Evolutionary conservation across 1,284 basidiomycete species (phyloP).

Genomic region (Tilletia walkeri): DNA sequence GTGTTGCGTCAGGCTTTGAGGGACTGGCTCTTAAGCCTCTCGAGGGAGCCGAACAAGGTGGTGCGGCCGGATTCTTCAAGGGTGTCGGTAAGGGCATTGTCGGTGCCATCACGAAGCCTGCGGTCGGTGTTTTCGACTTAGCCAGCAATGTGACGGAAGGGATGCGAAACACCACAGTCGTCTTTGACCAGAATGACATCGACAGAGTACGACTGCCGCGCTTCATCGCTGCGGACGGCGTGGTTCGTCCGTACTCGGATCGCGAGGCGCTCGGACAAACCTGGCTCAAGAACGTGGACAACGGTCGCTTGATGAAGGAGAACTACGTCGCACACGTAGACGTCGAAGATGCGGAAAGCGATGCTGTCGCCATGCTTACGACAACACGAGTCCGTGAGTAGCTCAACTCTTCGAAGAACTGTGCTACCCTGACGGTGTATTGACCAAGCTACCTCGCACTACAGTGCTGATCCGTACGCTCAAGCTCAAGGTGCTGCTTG

Average conservation of each 20-base stretch:
- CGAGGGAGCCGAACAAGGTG: constrained; percentile 91
- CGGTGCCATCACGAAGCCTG: constrained; percentile 92
- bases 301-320: constrained; percentile 79
- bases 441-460: constrained; percentile 66
- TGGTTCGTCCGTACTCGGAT: constrained; percentile 65
- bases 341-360: constrained; percentile 60
- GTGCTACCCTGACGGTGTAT: no score
- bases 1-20: constrained; percentile 91
- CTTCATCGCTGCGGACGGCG: constrained; percentile 65
- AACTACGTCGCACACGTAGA: constrained; percentile 78
- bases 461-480: constrained; percentile 85
- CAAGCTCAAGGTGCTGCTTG: constrained; percentile 84
- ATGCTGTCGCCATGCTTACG: constrained; percentile 50
- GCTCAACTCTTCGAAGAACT: no score
- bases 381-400: constrained; percentile 37
- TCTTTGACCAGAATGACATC: constrained; percentile 87
- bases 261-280: constrained; percentile 91
- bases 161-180: constrained; percentile 89
- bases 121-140: constrained; percentile 92
- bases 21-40: constrained; percentile 94
- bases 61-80: constrained; percentile 94
- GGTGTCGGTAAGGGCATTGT: constrained; percentile 95
- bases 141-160: constrained; percentile 95
- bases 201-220: constrained; percentile 87
- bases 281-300: constrained; percentile 89